phyloP scores from a whole-genome alignment of 2,329 filamentous ascomycete species.

The Cephalotrichum gorgonifer region DNA sequence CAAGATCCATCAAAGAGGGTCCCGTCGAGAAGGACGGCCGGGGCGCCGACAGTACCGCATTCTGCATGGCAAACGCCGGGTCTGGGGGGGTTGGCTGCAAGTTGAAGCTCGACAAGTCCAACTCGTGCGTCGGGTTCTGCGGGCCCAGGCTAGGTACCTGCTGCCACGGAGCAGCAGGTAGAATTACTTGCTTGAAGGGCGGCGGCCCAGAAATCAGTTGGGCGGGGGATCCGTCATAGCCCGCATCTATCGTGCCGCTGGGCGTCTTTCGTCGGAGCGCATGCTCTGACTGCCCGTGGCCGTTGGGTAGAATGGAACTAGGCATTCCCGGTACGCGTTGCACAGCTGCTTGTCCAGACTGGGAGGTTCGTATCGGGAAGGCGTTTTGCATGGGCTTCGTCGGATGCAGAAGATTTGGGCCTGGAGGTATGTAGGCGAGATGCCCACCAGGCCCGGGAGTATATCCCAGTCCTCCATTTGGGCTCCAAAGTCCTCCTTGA shows the following conservation, averaged over 20 bases:
- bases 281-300: constrained; percentile 48
- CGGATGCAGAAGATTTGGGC: constrained; percentile 6
- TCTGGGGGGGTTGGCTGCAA: background rate
- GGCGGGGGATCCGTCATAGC: constrained; percentile 75
- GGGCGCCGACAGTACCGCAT: background rate
- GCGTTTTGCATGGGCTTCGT: constrained; percentile 16
- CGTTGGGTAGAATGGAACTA: background rate
- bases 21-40: background rate
- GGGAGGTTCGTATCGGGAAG: constrained; percentile 25
- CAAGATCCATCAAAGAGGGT: background rate
- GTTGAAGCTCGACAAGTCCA: background rate
- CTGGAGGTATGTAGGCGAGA: constrained; percentile 8
- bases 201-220: constrained; percentile 65
- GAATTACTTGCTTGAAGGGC: constrained; percentile 71
- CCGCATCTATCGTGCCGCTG: constrained; percentile 82
- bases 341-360: constrained; percentile 18
- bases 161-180: constrained; percentile 39
- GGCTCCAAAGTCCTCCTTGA: background rate
- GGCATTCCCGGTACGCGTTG: constrained; percentile 4
- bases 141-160: background rate
- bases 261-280: constrained; percentile 86
- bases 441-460: constrained; percentile 4
- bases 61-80: background rate
- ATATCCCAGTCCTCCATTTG: background rate
- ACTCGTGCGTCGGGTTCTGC: background rate